phyloP scores from a whole-genome alignment of 257 asterid species.

The Pogostemon cablin region DNA sequence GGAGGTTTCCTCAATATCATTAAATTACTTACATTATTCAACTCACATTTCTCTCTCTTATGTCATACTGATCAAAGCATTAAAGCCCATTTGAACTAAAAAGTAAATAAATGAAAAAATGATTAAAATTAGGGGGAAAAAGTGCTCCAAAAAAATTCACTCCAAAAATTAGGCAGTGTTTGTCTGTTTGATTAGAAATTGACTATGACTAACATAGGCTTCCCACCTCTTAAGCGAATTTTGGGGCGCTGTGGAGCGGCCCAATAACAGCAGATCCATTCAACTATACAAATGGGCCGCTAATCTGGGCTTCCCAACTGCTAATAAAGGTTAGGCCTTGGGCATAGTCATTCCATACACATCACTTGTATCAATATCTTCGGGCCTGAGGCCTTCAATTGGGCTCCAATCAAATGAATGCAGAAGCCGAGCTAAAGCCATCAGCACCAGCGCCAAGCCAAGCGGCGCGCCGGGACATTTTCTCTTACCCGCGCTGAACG shows the following conservation, averaged over 20 bases:
- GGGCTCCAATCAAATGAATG: slow-evolving; percentile 89
- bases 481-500: slow-evolving; percentile 90
- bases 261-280: neutral
- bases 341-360: slow-evolving; percentile 99
- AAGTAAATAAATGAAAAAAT: too few relatives aligned
- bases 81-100: too few relatives aligned
- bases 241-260: neutral
- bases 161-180: too few relatives aligned
- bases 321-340: slow-evolving; percentile 68
- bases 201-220: too few relatives aligned
- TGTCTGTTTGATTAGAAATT: too few relatives aligned
- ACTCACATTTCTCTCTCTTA: too few relatives aligned
- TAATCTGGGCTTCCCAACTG: slow-evolving; percentile 68
- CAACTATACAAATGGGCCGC: slow-evolving; percentile 51
- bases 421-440: slow-evolving; percentile 87
- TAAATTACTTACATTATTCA: too few relatives aligned
- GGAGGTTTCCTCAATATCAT: too few relatives aligned
- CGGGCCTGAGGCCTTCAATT: slow-evolving; percentile 48
- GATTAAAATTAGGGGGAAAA: too few relatives aligned
- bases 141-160: too few relatives aligned
- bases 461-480: slow-evolving; percentile 99
- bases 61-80: too few relatives aligned
- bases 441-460: slow-evolving; percentile 78
- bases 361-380: slow-evolving; percentile 75
- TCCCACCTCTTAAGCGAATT: too few relatives aligned